Base-by-base conservation (phyloP, 306 rosid genomes). In the Inga laurina region DNA sequence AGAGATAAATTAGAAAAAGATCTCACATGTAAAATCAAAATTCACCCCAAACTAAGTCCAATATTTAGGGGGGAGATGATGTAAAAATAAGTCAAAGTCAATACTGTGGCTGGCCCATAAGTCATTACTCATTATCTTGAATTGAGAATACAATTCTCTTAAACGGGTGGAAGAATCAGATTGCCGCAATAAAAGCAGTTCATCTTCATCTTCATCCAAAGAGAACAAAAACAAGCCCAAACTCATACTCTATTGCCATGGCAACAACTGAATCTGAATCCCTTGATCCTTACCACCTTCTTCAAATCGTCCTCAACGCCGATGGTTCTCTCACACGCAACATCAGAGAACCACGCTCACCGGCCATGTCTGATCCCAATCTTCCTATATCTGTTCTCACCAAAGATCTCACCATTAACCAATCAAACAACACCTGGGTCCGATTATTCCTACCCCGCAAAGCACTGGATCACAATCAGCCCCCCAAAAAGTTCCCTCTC, bases 401-500 rank as follows among this genome's bases (percentile, higher is more conserved):
- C 67, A 87, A 83, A 35, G 94, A 91, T 68, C 54, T 89, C 77
- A 70, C 73, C 24, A 59, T 91, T 12, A 83, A 89, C 85, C 81
- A 61, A 18, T 54, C 88, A 41, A 89, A 87, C 80, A 57, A 76
- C 69, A 86, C 90, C 24, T 83, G 77, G 77, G 65, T 86, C 9
- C 82, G 91, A 22, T 14, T 90, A 44, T 91, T 74, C 89, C 84
- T 90, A 2, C 88, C 93, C 22, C 74, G 73, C 6, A 34, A 45
- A 14, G 82, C 57, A 49, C 77, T 83, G 2, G 76, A 79, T 56
- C 15, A 69, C 62, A 5, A 72, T 41, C n/a, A 65, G 46, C 10
- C 52, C n/a, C 1, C 65, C n/a, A 49, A 62, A 3, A 81, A 88
- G 67, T 82, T 89, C 1, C 91, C 94, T 49, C 86, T 89, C 48